Evolutionary conservation across 176 grass and related monocot genomes (phyloP).

Genomic region (Phoenix dactylifera): DNA sequence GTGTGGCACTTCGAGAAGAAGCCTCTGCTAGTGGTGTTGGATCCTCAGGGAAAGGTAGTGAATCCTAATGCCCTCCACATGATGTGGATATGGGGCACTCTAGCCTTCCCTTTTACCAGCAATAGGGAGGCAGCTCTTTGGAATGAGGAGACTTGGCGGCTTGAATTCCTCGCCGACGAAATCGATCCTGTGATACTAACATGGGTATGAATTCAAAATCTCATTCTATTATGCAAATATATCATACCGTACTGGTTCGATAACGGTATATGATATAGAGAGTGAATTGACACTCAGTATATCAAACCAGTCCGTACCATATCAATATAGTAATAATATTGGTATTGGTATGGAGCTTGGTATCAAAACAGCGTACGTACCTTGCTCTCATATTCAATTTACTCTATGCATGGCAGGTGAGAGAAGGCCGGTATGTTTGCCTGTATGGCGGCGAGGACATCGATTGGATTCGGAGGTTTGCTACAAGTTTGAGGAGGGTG

Average conservation of each 20-base stretch:
- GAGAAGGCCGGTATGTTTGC: conserved; percentile 24
- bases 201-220: conserved; percentile 18
- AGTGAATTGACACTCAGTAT: no score
- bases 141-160: conserved; percentile 40
- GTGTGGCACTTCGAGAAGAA: conserved; percentile 44
- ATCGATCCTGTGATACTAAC: conserved; percentile 23
- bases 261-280: no score
- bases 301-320: no score
- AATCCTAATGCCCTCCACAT: conserved; percentile 42
- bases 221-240: no score
- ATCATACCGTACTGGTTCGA: no score
- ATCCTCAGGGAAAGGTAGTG: conserved; percentile 32
- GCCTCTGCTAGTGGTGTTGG: conserved; percentile 36
- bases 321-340: no score
- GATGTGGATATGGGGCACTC: conserved; percentile 46
- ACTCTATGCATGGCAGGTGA: conserved; percentile 2
- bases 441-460: conserved; percentile 40
- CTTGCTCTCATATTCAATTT: no score
- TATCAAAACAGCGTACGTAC: no score
- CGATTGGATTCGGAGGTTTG: conserved; percentile 33
- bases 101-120: conserved; percentile 38
- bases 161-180: conserved; percentile 37
- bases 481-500: conserved; percentile 4
- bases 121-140: conserved; percentile 34
- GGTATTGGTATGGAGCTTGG: no score